Evolutionary conservation across 805 yeast genomes (phyloP).

Genomic region (Sugiyamaella lignohabitans): DNA sequence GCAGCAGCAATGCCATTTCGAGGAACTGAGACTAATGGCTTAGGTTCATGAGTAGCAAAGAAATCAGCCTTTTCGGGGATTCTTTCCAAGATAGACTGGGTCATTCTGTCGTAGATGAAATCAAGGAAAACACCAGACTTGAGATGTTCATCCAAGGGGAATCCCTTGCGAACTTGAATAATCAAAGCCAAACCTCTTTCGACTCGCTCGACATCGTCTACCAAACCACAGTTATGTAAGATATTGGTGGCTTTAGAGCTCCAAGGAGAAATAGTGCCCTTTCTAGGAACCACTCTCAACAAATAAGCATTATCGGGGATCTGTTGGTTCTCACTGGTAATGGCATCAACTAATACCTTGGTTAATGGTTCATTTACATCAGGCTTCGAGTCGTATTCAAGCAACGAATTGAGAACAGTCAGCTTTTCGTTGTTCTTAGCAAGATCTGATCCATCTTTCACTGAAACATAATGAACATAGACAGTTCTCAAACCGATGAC

Average conservation of each 20-base stretch:
- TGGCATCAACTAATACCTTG: slow-evolving; percentile 36
- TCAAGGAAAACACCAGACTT: slow-evolving; percentile 53
- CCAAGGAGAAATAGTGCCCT: slow-evolving; percentile 99
- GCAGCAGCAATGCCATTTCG: slow-evolving; percentile 63
- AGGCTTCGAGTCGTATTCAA: slow-evolving; percentile 67
- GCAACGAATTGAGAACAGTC: slow-evolving; percentile 48
- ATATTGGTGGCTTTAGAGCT: slow-evolving; percentile 97
- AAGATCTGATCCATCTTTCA: slow-evolving; percentile 33
- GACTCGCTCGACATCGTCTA: slow-evolving; percentile 63
- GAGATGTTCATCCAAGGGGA: slow-evolving; percentile 53
- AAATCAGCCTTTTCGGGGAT: slow-evolving; percentile 65
- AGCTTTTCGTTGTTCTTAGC: slow-evolving; percentile 26
- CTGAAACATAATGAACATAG: slow-evolving; percentile 74
- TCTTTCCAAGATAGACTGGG: slow-evolving; percentile 48
- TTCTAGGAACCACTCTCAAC: slow-evolving; percentile 77
- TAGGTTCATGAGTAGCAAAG: slow-evolving; percentile 73
- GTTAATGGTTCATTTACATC: slow-evolving; percentile 46
- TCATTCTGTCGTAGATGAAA: slow-evolving; percentile 89
- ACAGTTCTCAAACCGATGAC: slow-evolving; percentile 67
- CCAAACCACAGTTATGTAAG: slow-evolving; percentile 79
- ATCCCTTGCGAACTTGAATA: slow-evolving; percentile 64
- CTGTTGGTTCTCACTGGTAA: slow-evolving; percentile 30
- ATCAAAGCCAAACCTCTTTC: slow-evolving; percentile 85
- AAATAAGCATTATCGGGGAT: slow-evolving; percentile 41
- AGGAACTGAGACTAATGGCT: slow-evolving; percentile 59